phyloP scores from a whole-genome alignment of 345 rosid species.

The Lepidium aucheri region DNA sequence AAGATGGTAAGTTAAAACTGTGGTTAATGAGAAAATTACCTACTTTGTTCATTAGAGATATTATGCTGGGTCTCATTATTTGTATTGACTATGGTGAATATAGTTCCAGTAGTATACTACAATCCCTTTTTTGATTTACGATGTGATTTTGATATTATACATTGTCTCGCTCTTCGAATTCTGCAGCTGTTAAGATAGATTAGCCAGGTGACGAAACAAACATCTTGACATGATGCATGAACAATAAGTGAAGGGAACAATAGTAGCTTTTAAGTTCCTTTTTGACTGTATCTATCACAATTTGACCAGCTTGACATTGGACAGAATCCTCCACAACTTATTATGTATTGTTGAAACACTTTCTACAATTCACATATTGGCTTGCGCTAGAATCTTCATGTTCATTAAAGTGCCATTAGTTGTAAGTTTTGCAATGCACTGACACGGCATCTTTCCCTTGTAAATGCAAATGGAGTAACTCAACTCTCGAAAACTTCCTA shows the following conservation, averaged over 20 bases:
- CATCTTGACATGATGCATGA: neutral
- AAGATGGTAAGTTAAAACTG: slow-evolving; percentile 43
- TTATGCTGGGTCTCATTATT: too few relatives aligned
- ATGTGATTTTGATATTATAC: neutral
- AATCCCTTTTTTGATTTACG: neutral
- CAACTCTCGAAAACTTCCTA: neutral
- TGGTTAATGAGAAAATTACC: neutral
- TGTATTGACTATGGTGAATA: neutral
- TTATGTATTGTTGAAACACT: neutral
- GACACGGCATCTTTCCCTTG: neutral
- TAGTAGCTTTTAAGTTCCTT: neutral
- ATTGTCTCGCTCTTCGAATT: neutral
- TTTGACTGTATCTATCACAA: neutral
- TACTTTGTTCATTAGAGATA: too few relatives aligned
- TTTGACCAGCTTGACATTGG: neutral
- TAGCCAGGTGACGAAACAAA: neutral
- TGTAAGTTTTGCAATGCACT: neutral
- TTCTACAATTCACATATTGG: neutral
- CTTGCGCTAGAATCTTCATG: neutral
- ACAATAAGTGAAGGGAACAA: neutral
- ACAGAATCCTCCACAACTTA: neutral
- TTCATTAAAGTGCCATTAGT: neutral
- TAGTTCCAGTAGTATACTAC: neutral
- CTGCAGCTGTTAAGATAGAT: neutral
- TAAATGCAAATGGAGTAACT: neutral